Evolutionary conservation across 768 basidiomycete species (phyloP), one percentile per base, ranked within the genome.

Genomic region (Neoboletus magnificus): DNA sequence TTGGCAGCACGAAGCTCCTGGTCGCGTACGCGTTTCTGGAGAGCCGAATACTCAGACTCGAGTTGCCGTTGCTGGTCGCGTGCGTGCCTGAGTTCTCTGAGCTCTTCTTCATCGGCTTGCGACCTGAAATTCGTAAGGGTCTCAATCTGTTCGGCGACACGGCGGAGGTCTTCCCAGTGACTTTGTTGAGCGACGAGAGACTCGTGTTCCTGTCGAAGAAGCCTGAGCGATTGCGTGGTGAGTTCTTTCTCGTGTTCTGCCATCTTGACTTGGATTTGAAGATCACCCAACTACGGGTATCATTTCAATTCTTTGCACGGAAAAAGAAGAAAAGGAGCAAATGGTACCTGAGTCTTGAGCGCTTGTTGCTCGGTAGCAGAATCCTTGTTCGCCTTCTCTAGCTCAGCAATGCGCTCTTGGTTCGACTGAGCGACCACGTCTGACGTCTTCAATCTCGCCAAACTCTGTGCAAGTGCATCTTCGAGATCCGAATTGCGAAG

Each of bases 141-240:
- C 52, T 89, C 86, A 30, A 93, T 82, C 69, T 92, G 87, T 63
- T 90, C 87, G 3, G 84, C 78, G 2, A 85, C 80, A 45, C 80
- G 82, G 27, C 78, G 85, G 22, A 92, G 76, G 42, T 85, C 82
- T n/a, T 89, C 87, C 90, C 88, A 91, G 51, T 88, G 83, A n/a
- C 69, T 76, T 63, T 88, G 85, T 60, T 92, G 87, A 25, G 79
- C 73, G 1, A 76, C 45, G 18, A 89, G 73, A 25, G 77, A 74
- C 41, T 89, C 83, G 54, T 84, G 77, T 52, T 88, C 84, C 64
- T 76, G 79, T 64, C 82, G 84, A 35, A 91, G 76, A 18, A 71
- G 60, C 39, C 72, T 69, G 18, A 87, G 72, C 23, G 81, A 76
- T 49, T 83, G 79, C 5, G 73, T 61, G 0, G 82, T 74, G 15